A percentile compares a stretch with the other conserved stretches of the same genome.
Evolutionary conservation across 805 yeast genomes (phyloP).

Genomic region (Brettanomyces custersianus): DNA sequence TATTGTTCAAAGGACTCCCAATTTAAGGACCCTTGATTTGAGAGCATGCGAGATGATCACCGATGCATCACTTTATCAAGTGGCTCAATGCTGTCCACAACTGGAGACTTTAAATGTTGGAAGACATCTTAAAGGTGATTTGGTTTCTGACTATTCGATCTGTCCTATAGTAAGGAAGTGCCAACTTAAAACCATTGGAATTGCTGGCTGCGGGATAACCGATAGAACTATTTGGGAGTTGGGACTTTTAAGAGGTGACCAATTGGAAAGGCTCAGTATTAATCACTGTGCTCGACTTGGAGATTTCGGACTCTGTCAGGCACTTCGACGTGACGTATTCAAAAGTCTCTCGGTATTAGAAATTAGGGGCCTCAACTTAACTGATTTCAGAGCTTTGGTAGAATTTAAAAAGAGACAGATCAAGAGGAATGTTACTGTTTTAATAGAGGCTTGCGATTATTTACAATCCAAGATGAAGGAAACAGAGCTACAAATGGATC

Average conservation of each 20-base stretch:
- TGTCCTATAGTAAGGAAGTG: constrained; percentile 49
- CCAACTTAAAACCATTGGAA: constrained; percentile 60
- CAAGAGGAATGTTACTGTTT: constrained; percentile 33
- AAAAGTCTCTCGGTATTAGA: constrained; percentile 66
- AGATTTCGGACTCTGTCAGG: constrained; percentile 22
- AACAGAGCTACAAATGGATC: constrained; percentile 52
- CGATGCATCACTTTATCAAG: constrained; percentile 64
- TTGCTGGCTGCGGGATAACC: constrained; percentile 80
- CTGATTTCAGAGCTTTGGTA: constrained; percentile 56
- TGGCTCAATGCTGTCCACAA: constrained; percentile 51
- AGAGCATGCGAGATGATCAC: constrained; percentile 77
- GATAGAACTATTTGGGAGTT: constrained; percentile 79
- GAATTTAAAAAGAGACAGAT: constrained; percentile 50
- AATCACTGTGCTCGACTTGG: constrained; percentile 52
- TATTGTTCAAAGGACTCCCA: constrained; percentile 48
- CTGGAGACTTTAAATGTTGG: constrained; percentile 68
- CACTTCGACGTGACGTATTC: constrained; percentile 38
- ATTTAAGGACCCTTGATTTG: constrained; percentile 57
- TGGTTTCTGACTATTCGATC: constrained; percentile 64
- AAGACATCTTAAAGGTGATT: constrained; percentile 57
- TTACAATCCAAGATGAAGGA: constrained; percentile 49
- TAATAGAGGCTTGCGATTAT: constrained; percentile 73
- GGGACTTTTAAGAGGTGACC: constrained; percentile 37
- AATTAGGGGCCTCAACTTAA: constrained; percentile 54
- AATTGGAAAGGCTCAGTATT: constrained; percentile 58